Conservation (phyloP, 208 protist species). For the Herpetomonas muscarum region DNA sequence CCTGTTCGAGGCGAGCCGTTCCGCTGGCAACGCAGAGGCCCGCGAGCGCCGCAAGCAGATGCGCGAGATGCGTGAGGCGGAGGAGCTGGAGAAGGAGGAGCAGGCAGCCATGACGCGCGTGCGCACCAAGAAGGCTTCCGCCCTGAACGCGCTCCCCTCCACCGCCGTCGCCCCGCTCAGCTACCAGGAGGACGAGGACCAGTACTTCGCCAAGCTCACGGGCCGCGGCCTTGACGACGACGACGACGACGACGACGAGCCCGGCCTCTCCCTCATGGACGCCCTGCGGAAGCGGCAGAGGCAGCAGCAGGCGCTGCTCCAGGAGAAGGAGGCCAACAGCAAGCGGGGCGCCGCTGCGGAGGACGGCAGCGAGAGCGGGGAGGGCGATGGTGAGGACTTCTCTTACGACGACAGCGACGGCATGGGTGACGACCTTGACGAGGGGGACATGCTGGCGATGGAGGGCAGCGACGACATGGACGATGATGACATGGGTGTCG, state of each 20-base stretch:
- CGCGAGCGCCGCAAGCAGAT: slow-evolving; percentile 64
- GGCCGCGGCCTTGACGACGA: slow-evolving; percentile 20
- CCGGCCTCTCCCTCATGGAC: slow-evolving; percentile 79
- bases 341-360: slow-evolving; percentile 12
- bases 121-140: slow-evolving; percentile 65
- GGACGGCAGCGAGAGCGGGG: too few species aligned
- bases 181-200: slow-evolving; percentile 88
- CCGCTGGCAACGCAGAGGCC: slow-evolving; percentile 37
- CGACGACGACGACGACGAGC: slow-evolving; percentile 33
- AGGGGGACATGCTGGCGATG: slow-evolving; percentile 17
- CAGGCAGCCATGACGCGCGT: slow-evolving; percentile 78
- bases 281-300: slow-evolving; percentile 56
- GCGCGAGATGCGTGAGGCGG: slow-evolving; percentile 56
- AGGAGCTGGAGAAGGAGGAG: slow-evolving; percentile 84
- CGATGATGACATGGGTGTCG: slow-evolving; percentile 12
- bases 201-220: slow-evolving; percentile 87
- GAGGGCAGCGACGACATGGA: slow-evolving; percentile 16
- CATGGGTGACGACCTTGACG: slow-evolving; percentile 19
- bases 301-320: slow-evolving; percentile 22
- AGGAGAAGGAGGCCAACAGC: slow-evolving; percentile 16
- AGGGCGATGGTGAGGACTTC: slow-evolving; percentile 2
- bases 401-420: slow-evolving; percentile 24
- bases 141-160: slow-evolving; percentile 36
- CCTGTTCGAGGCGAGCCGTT: slow-evolving; percentile 26
- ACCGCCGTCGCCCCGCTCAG: slow-evolving; percentile 55